Evolutionary conservation across 176 grass and related monocot genomes (phyloP).

Genomic region (Panicum miliaceum): DNA sequence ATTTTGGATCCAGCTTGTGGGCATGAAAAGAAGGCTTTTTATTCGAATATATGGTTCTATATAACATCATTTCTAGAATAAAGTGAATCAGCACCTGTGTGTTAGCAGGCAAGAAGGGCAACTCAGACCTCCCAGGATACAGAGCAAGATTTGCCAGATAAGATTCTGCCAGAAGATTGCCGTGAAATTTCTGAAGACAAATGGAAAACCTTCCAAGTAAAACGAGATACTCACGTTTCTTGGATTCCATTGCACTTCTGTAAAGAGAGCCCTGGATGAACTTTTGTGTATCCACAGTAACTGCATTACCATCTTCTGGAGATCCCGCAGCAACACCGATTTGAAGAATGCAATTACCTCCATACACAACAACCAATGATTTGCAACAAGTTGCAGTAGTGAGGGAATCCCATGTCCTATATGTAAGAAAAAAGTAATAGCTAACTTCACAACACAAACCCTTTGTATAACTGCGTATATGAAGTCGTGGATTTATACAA

Average conservation of each 20-base stretch:
- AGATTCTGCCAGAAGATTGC: constrained; percentile 61
- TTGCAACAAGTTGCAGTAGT: constrained; percentile 80
- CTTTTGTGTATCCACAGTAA: constrained; percentile 61
- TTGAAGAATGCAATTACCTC: constrained; percentile 77
- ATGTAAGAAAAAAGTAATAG: constrained; percentile 24
- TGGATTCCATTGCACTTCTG: constrained; percentile 66
- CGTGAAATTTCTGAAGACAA: constrained; percentile 30
- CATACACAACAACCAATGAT: constrained; percentile 85
- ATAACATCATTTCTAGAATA: constrained; percentile 26
- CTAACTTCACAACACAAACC: constrained; percentile 24
- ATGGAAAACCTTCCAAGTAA: neutral
- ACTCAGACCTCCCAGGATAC: constrained; percentile 76
- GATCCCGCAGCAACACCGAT: constrained; percentile 69
- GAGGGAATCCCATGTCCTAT: constrained; percentile 87
- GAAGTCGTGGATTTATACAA: constrained; percentile 2
- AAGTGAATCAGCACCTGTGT: constrained; percentile 66
- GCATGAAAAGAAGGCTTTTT: neutral
- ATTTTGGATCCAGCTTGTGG: neutral
- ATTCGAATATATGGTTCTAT: neutral
- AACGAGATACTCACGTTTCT: constrained; percentile 66
- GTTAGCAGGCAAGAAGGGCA: constrained; percentile 82
- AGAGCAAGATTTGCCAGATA: constrained; percentile 89
- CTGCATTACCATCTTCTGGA: constrained; percentile 47
- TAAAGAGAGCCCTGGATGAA: constrained; percentile 76
- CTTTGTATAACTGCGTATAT: neutral